Evolutionary conservation across 306 rosid genomes (phyloP).

Genomic region (Carpinus viminea): DNA sequence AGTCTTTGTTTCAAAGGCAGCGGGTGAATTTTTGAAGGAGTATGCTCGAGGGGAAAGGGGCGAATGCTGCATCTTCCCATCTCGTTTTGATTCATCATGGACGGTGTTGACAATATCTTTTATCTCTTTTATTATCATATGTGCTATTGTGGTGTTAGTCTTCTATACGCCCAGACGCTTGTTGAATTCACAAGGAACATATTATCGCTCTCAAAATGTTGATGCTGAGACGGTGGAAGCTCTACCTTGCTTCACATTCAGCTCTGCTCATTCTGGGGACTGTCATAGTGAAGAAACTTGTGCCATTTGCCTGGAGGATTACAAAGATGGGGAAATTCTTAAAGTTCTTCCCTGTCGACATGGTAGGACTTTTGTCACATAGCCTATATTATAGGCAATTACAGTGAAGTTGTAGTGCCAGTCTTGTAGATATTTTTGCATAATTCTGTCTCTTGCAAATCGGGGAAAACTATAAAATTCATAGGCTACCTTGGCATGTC

Average conservation of each 20-base stretch:
- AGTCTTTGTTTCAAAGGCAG: slow-evolving; percentile 30
- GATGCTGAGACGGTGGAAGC: slow-evolving; percentile 40
- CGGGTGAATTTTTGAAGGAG: slow-evolving; percentile 33
- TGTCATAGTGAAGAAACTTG: slow-evolving; percentile 38
- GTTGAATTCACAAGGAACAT: slow-evolving; percentile 23
- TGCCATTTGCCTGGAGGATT: slow-evolving; percentile 50
- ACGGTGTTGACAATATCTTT: slow-evolving; percentile 40
- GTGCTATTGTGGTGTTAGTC: slow-evolving; percentile 29
- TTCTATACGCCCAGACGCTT: slow-evolving; percentile 32
- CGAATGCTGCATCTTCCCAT: slow-evolving; percentile 39
- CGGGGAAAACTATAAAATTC: background rate
- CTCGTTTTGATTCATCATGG: slow-evolving; percentile 35
- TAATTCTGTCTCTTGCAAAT: background rate
- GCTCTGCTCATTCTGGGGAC: slow-evolving; percentile 20
- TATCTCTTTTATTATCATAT: slow-evolving; percentile 32
- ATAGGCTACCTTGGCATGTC: slow-evolving; percentile 3
- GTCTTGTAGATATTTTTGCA: background rate
- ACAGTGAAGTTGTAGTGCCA: background rate
- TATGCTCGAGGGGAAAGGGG: slow-evolving; percentile 23
- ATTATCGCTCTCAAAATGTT: slow-evolving; percentile 24
- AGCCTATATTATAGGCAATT: background rate
- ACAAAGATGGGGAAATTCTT: slow-evolving; percentile 42
- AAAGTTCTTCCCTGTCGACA: slow-evolving; percentile 46
- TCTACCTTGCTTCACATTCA: slow-evolving; percentile 31
- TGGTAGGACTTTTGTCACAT: slow-evolving; percentile 19